Evolutionary conservation across 2,329 filamentous ascomycete genomes (phyloP).

Genomic region (Elsinoe necatrix): DNA sequence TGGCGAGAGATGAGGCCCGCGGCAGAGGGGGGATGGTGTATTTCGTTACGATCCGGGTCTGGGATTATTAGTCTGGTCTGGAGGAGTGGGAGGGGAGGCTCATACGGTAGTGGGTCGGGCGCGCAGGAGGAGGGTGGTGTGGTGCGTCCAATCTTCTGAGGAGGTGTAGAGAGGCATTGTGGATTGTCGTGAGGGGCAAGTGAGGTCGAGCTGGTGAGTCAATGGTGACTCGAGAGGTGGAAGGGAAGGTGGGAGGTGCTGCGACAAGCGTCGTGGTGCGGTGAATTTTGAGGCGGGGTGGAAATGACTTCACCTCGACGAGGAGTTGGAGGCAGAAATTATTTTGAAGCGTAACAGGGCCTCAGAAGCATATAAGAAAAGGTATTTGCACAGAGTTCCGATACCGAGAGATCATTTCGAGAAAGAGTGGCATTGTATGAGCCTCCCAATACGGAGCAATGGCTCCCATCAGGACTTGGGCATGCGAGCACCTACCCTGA

Average conservation of each 20-base stretch:
- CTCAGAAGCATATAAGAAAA: not conserved
- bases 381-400: not conserved
- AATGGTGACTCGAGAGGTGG: not conserved
- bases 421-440: not conserved
- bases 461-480: not conserved
- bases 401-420: not conserved
- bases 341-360: not conserved
- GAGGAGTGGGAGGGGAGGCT: slow-evolving; percentile 19
- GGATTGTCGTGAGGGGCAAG: not conserved
- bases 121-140: slow-evolving; percentile 76
- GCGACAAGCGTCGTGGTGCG: not conserved
- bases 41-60: slow-evolving; percentile 89
- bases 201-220: not conserved
- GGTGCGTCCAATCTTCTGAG: slow-evolving; percentile 83
- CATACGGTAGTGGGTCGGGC: slow-evolving; percentile 76
- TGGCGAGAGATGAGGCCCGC: slow-evolving; percentile 26
- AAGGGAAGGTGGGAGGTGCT: not conserved
- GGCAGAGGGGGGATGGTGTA: slow-evolving; percentile 57
- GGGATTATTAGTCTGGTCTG: slow-evolving; percentile 15
- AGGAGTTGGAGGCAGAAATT: not conserved
- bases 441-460: slow-evolving; percentile 12
- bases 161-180: slow-evolving; percentile 72
- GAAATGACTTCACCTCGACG: not conserved
- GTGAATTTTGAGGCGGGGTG: slow-evolving; percentile 6
- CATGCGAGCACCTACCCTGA: not conserved